Evolutionary conservation across 768 basidiomycete species (phyloP).

Genomic region (Gautieria morchelliformis): DNA sequence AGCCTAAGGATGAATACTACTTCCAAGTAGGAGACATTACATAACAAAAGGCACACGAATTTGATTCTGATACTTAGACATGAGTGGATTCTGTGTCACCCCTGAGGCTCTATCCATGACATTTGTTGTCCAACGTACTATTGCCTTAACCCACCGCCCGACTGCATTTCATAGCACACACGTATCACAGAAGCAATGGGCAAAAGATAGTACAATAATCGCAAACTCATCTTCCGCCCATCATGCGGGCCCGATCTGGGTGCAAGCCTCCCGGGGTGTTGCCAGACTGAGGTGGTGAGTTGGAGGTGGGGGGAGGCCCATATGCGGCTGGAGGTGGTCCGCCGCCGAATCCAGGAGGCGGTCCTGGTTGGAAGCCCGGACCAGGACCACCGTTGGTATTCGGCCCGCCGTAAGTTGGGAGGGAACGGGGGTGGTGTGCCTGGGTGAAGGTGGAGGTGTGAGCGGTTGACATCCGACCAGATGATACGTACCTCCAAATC

Average conservation of each 20-base stretch:
- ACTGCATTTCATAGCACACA: not conserved
- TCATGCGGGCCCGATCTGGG: constrained; percentile 77
- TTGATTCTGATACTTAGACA: too few relatives aligned
- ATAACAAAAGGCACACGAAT: too few relatives aligned
- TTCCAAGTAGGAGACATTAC: too few relatives aligned
- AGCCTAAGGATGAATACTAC: too few relatives aligned
- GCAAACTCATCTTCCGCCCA: constrained; percentile 27
- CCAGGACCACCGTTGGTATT: constrained; percentile 12
- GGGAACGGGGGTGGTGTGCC: constrained; percentile 34
- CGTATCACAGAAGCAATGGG: not conserved
- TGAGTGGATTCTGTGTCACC: too few relatives aligned
- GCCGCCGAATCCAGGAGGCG: too few relatives aligned
- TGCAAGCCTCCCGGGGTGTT: constrained; percentile 58
- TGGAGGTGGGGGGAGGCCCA: constrained; percentile 26
- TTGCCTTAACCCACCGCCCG: not conserved
- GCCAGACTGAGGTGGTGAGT: too few relatives aligned
- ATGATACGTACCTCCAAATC: constrained; percentile 36
- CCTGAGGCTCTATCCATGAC: too few relatives aligned
- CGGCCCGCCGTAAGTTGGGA: too few relatives aligned
- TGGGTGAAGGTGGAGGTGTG: too few relatives aligned
- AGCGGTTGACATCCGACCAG: not conserved
- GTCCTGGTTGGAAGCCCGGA: too few relatives aligned
- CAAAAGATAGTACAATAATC: not conserved
- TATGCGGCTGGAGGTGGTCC: constrained; percentile 9
- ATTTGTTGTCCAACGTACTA: too few relatives aligned